These are phyloP conservation scores for Fusarium pseudoanthophilum DNA, from an alignment of 2,329 filamentous ascomycete species.

Conservation along the genomic window DNA sequence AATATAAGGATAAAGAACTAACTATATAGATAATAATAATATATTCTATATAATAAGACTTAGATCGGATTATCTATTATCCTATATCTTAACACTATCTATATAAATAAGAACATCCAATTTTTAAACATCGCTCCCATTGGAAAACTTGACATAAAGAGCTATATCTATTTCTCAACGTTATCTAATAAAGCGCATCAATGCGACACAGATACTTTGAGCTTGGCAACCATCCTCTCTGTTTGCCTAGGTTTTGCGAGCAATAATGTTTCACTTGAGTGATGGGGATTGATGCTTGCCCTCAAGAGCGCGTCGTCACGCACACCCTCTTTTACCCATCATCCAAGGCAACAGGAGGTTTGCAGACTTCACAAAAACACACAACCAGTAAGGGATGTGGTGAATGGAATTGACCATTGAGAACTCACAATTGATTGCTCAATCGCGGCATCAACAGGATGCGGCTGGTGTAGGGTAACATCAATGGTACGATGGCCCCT, in stretches of 20 bases:
- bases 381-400: rapidly evolving
- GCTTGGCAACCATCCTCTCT: no score
- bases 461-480: not conserved
- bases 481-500: not conserved
- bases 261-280: no score
- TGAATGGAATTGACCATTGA: no score
- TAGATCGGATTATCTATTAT: no score
- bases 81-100: no score
- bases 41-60: no score
- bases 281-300: not conserved
- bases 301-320: rapidly evolving
- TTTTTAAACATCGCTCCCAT: not conserved
- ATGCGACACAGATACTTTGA: rapidly evolving
- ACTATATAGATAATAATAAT: no score
- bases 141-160: not conserved
- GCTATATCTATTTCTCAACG: no score
- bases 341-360: not conserved
- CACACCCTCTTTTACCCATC: not conserved
- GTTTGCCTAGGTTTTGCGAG: rapidly evolving
- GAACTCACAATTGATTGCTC: not conserved
- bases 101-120: rapidly evolving
- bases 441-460: not conserved
- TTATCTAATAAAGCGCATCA: no score
- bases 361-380: not conserved
- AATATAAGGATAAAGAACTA: no score